Percentiles rank a stretch among this genome's conserved stretches.
phyloP scores from a whole-genome alignment of 257 asterid genomes.

The Cinchona pubescens region DNA sequence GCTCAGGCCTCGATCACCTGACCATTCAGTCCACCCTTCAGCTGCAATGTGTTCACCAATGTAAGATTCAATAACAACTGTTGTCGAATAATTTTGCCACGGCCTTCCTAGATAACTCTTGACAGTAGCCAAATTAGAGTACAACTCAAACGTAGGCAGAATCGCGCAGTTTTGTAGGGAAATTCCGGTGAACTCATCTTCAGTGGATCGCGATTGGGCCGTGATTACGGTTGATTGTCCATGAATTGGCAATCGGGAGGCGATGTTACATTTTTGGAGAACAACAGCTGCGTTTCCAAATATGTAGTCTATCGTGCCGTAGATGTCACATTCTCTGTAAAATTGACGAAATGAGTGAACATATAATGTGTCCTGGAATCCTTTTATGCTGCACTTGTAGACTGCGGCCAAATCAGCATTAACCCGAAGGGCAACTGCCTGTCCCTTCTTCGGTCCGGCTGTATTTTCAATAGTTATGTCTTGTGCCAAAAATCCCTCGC shows the following conservation, averaged over 20 bases:
- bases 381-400: slow-evolving; percentile 56
- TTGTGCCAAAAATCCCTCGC: slow-evolving; percentile 81
- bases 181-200: slow-evolving; percentile 60
- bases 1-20: slow-evolving; percentile 48
- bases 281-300: slow-evolving; percentile 84
- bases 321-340: slow-evolving; percentile 77
- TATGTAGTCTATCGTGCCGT: slow-evolving; percentile 82
- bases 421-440: slow-evolving; percentile 85
- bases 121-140: slow-evolving; percentile 31
- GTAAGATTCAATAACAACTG: slow-evolving; percentile 64
- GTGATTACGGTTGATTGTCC: slow-evolving; percentile 62
- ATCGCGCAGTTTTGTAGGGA: slow-evolving; percentile 76
- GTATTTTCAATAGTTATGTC: slow-evolving; percentile 73
- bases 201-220: slow-evolving; percentile 58
- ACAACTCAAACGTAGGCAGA: slow-evolving; percentile 51
- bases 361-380: slow-evolving; percentile 76
- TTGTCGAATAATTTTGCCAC: slow-evolving; percentile 63
- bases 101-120: slow-evolving; percentile 79
- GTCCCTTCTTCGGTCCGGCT: slow-evolving; percentile 78
- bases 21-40: slow-evolving; percentile 70
- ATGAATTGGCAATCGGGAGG: slow-evolving; percentile 61
- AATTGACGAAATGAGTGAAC: slow-evolving; percentile 80
- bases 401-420: slow-evolving; percentile 68
- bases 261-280: slow-evolving; percentile 68
- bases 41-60: slow-evolving; percentile 50